Evolutionary conservation across 129 eudicot genomes (phyloP).

Genomic region (Glebionis coronaria): DNA sequence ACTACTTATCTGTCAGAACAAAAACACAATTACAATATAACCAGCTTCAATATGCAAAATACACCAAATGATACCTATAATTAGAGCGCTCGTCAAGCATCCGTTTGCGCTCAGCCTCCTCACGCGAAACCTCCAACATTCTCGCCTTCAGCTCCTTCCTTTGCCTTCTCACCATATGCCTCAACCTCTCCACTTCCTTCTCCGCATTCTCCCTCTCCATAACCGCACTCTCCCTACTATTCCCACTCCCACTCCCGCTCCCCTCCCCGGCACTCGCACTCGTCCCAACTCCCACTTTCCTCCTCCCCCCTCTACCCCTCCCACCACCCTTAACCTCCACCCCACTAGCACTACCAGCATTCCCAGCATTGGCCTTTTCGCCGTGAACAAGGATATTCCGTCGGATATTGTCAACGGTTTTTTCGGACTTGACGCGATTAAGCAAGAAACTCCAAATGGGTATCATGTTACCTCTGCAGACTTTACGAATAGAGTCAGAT

Average conservation of each 20-base stretch:
- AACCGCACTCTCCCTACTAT: constrained; percentile 65
- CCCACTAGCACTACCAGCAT: not conserved
- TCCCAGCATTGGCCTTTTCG: constrained; percentile 33
- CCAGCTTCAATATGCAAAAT: not conserved
- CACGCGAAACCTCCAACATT: constrained; percentile 90
- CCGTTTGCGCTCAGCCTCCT: constrained; percentile 93
- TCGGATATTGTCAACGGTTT: constrained; percentile 78
- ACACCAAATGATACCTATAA: constrained; percentile 49
- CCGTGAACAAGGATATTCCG: constrained; percentile 90
- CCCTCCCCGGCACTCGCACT: constrained; percentile 34
- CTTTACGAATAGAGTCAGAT: constrained; percentile 64
- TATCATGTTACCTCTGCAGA: constrained; percentile 94
- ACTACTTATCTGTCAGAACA: too few relatives aligned
- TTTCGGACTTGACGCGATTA: constrained; percentile 86
- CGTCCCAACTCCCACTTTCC: constrained; percentile 44
- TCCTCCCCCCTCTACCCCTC: constrained; percentile 41
- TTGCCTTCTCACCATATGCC: constrained; percentile 85
- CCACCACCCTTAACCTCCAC: constrained; percentile 19
- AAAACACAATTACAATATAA: too few relatives aligned
- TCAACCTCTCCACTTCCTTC: constrained; percentile 95
- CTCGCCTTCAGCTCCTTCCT: constrained; percentile 84
- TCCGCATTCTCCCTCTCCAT: constrained; percentile 91
- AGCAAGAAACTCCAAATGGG: constrained; percentile 80
- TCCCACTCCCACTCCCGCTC: constrained; percentile 34
- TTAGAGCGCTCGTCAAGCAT: constrained; percentile 92